Evolutionary conservation across 208 protist species (phyloP).

Genomic region (Acanthamoeba divionensis): DNA sequence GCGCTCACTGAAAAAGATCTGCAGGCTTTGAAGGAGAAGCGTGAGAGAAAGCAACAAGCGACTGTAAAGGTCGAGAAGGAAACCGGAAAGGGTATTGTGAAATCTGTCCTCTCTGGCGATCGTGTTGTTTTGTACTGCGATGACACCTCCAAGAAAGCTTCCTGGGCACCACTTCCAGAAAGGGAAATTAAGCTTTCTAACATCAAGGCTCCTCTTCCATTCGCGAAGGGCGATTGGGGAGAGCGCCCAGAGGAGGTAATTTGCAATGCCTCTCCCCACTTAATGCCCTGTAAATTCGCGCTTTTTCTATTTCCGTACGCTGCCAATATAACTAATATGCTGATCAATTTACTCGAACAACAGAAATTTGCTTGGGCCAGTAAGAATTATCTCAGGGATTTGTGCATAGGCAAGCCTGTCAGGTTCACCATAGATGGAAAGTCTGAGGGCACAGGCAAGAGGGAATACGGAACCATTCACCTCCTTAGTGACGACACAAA

Average conservation of each 20-base stretch:
- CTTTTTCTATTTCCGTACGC: too few relatives aligned
- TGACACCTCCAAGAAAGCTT: neutral
- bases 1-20: too few relatives aligned
- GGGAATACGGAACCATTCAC: conserved; percentile 36
- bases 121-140: conserved; percentile 28
- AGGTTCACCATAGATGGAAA: conserved; percentile 15
- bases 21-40: too few relatives aligned
- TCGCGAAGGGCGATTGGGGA: conserved; percentile 30
- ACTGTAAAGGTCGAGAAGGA: conserved; percentile 45
- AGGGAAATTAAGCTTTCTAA: conserved; percentile 43
- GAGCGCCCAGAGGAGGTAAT: conserved; percentile 24
- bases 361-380: conserved; percentile 29
- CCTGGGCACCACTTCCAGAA: neutral
- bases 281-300: too few relatives aligned
- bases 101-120: conserved; percentile 42
- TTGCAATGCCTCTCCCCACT: too few relatives aligned
- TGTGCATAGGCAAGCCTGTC: conserved; percentile 31
- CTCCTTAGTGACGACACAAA: neutral
- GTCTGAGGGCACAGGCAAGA: neutral
- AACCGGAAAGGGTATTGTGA: conserved; percentile 15
- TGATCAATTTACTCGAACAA: too few relatives aligned
- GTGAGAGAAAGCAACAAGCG: neutral
- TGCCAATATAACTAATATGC: neutral
- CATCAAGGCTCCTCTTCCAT: conserved; percentile 31
- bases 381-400: conserved; percentile 28